These are phyloP conservation scores for Oxytropis ochrocephala DNA, from an alignment of 306 rosid species.

Conservation along the genomic window DNA sequence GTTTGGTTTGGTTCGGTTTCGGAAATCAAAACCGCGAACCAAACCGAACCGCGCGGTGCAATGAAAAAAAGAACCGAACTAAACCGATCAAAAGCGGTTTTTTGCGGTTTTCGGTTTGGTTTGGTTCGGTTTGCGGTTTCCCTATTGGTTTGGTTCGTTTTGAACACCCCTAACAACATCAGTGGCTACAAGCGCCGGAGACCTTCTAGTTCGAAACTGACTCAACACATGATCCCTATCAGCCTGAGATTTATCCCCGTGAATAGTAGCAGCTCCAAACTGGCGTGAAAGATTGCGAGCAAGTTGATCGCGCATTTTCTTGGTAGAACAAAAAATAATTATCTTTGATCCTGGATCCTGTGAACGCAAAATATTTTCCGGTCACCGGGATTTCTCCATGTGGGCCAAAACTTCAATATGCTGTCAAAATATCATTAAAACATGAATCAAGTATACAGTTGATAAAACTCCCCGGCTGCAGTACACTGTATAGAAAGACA, in stretches of 20 bases:
- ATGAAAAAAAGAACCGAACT: no score
- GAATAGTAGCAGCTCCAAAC: conserved; percentile 96
- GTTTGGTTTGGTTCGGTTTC: no score
- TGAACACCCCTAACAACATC: no score
- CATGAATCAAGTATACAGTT: background rate
- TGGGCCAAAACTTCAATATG: conserved; percentile 73
- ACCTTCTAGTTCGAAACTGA: conserved; percentile 79
- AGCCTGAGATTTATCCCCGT: conserved; percentile 95
- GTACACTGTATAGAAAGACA: no score
- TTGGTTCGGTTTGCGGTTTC: no score
- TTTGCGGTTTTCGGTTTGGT: no score
- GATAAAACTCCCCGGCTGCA: no score
- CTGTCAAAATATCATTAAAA: conserved; percentile 30
- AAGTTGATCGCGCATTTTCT: conserved; percentile 99
- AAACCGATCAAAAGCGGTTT: no score
- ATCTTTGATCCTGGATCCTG: conserved; percentile 93
- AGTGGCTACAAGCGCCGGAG: conserved; percentile 95
- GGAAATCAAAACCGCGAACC: no score
- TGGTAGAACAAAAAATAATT: conserved; percentile 88
- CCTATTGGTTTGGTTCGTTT: no score
- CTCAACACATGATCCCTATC: conserved; percentile 89
- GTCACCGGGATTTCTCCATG: conserved; percentile 72
- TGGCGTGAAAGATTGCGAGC: conserved; percentile 85
- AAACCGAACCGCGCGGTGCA: no score
- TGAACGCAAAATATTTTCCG: conserved; percentile 82